A percentile compares a stretch with the other conserved stretches of the same genome.
These are phyloP conservation scores for Straminergon stramineum DNA, from an alignment of 225 moss, liverwort and hornwort genomes.

Conservation along the genomic window DNA sequence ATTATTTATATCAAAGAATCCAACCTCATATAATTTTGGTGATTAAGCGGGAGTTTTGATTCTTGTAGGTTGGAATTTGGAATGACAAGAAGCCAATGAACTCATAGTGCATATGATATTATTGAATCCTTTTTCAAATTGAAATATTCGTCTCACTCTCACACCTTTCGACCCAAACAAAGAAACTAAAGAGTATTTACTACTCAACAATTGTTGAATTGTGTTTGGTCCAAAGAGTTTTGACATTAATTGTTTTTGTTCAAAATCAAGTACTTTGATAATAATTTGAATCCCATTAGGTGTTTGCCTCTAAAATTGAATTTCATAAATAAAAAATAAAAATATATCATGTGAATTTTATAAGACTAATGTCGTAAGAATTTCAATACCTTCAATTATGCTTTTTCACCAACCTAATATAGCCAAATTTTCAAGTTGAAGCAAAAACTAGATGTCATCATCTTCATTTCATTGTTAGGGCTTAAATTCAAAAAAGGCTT, in stretches of 20 bases:
- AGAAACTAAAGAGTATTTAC: background rate
- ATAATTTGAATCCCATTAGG: no score
- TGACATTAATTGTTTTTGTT: background rate
- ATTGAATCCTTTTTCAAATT: background rate
- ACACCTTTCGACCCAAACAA: background rate
- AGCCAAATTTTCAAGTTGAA: no score
- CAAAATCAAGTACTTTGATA: background rate
- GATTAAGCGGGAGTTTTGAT: background rate
- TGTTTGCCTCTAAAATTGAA: no score
- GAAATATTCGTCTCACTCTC: background rate
- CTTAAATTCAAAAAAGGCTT: no score
- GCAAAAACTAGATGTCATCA: no score
- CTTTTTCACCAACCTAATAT: no score
- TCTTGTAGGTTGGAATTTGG: background rate
- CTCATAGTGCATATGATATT: no score
- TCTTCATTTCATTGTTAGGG: no score
- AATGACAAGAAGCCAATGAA: background rate
- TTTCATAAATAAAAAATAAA: no score
- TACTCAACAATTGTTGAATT: background rate
- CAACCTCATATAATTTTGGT: background rate
- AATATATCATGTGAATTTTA: no score
- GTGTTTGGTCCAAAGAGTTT: background rate
- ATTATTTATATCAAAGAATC: background rate
- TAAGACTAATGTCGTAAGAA: no score
- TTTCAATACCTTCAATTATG: no score